Evolutionary conservation across 441 rosid species (phyloP).

Genomic region (Pelargonium fulgidum): DNA sequence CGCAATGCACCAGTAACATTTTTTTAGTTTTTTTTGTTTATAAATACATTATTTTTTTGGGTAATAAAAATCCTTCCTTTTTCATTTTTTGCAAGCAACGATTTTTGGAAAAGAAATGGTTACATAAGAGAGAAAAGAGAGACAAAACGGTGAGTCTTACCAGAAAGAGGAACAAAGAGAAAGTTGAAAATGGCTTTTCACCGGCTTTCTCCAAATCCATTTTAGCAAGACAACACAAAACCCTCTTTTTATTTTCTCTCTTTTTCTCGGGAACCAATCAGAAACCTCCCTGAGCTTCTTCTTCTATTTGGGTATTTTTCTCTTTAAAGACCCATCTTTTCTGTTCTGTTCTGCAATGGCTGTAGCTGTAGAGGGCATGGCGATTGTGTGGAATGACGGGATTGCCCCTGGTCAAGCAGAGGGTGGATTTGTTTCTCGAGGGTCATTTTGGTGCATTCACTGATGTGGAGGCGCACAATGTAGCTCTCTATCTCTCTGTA

Average conservation of each 20-base stretch:
- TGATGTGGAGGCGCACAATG: constrained; percentile 17
- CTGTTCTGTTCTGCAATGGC: not conserved
- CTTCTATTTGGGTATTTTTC: not conserved
- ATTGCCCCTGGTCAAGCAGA: constrained; percentile 24
- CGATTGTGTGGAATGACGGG: constrained; percentile 26
- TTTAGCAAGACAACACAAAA: not conserved
- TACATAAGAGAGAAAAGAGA: constrained; percentile 13
- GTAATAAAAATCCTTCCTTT: no score
- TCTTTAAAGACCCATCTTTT: not conserved
- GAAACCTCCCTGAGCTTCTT: not conserved
- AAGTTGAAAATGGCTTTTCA: constrained; percentile 43
- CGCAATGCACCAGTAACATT: not conserved
- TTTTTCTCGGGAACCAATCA: constrained; percentile 2
- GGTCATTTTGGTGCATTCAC: constrained; percentile 36
- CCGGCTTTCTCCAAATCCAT: constrained; percentile 26
- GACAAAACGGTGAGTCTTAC: constrained; percentile 30
- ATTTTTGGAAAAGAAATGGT: not conserved
- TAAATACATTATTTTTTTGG: not conserved
- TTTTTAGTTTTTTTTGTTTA: not conserved
- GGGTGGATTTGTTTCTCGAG: constrained; percentile 24
- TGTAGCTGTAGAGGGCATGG: not conserved
- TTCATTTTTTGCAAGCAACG: no score
- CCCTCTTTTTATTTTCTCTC: not conserved
- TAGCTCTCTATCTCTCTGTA: constrained; percentile 24
- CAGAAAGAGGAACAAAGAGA: constrained; percentile 20